Evolutionary conservation across 1,139 yeast species (phyloP).

Genomic region (Casaregolazyma suthepensis): DNA sequence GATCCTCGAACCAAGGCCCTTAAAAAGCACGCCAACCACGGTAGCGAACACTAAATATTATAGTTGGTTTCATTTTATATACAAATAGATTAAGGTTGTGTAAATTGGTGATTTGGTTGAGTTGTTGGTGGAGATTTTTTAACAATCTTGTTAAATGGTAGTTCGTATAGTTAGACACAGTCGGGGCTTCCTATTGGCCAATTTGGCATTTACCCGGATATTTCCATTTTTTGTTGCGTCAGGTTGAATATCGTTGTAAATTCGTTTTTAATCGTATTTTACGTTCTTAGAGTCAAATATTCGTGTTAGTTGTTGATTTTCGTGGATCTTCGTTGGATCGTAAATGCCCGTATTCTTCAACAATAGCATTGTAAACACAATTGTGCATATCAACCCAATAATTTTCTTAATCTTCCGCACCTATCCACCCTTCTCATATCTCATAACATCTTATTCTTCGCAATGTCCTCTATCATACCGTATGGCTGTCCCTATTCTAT

Average conservation of each 20-base stretch:
- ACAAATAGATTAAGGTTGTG: background rate
- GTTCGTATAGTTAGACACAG: background rate
- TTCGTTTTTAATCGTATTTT: background rate
- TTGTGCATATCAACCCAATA: too few relatives aligned
- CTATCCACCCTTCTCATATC: background rate
- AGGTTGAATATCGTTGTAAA: background rate
- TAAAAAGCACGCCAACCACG: conserved; percentile 9
- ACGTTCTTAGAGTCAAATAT: too few relatives aligned
- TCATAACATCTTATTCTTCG: background rate
- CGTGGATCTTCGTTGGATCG: background rate
- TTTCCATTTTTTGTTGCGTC: background rate
- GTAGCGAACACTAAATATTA: conserved; percentile 4
- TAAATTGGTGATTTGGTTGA: background rate
- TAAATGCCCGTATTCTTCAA: too few relatives aligned
- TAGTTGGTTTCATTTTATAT: background rate
- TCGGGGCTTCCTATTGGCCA: background rate
- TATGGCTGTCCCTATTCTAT: background rate
- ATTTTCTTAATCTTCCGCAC: too few relatives aligned
- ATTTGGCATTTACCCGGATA: background rate
- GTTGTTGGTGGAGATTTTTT: background rate
- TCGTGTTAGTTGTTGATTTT: background rate
- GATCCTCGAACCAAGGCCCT: conserved; percentile 9
- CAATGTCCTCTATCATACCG: background rate
- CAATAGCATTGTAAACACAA: too few relatives aligned
- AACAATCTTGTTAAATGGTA: background rate